Evolutionary conservation across 805 yeast species (phyloP).

Genomic region (Allodekkera sacchari): DNA sequence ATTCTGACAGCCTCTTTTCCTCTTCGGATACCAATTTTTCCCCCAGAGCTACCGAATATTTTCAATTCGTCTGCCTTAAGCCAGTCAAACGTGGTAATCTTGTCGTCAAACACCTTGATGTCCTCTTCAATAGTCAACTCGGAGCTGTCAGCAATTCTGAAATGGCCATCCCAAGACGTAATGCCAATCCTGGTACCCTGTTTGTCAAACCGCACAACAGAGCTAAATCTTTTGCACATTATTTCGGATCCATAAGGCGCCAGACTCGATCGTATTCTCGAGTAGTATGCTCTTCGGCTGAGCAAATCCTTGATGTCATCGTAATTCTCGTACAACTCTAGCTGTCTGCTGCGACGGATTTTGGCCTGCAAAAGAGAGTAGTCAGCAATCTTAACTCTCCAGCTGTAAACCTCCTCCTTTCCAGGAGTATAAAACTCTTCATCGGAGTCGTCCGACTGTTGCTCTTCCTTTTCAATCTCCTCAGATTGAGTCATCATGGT

Average conservation of each 20-base stretch:
- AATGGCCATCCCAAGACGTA: slow-evolving; percentile 81
- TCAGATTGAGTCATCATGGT: slow-evolving; percentile 5
- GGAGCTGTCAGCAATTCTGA: slow-evolving; percentile 62
- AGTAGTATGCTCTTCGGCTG: slow-evolving; percentile 10
- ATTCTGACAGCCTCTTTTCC: slow-evolving; percentile 32
- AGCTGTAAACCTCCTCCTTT: slow-evolving; percentile 37
- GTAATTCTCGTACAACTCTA: slow-evolving; percentile 18
- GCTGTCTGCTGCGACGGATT: slow-evolving; percentile 30
- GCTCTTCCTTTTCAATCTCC: slow-evolving; percentile 6
- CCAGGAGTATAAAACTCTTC: slow-evolving; percentile 89
- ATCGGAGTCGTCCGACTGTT: slow-evolving; percentile 28
- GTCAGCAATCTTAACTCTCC: slow-evolving; percentile 44
- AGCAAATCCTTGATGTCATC: slow-evolving; percentile 18
- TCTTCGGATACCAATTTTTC: slow-evolving; percentile 33
- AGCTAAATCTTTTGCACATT: slow-evolving; percentile 61
- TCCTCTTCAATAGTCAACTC: no score
- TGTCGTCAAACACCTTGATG: slow-evolving; percentile 42
- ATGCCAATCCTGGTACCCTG: slow-evolving; percentile 37
- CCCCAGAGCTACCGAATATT: slow-evolving; percentile 11
- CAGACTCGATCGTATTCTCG: slow-evolving; percentile 20
- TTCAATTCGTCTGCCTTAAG: no score
- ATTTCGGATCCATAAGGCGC: slow-evolving; percentile 62
- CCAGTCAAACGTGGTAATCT: slow-evolving; percentile 70
- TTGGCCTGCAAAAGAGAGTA: slow-evolving; percentile 42
- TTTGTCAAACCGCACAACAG: slow-evolving; percentile 42